Conservation (phyloP, 345 rosid species). For the Eucalyptus paniculata region DNA sequence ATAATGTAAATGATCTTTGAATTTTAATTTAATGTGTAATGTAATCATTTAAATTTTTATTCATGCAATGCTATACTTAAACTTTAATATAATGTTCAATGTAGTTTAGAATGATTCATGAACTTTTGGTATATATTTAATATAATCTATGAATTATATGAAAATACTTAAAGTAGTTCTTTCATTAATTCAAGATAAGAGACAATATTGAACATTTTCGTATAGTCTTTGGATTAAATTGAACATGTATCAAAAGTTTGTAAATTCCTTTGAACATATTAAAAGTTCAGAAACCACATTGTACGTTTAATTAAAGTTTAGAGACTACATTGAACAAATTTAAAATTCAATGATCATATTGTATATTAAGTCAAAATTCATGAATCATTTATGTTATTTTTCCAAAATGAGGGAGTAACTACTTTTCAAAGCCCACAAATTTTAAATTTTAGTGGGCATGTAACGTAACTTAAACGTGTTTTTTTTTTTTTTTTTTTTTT, state of each 20-base stretch:
- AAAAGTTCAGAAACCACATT: rapidly evolving
- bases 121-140: rapidly evolving
- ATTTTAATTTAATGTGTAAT: too few relatives aligned
- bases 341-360: rapidly evolving
- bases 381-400: too few relatives aligned
- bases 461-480: background rate
- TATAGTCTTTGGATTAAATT: rapidly evolving
- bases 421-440: rapidly evolving
- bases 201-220: rapidly evolving
- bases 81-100: rapidly evolving
- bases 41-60: too few relatives aligned
- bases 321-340: rapidly evolving
- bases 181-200: rapidly evolving
- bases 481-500: too few relatives aligned
- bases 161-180: rapidly evolving
- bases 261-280: rapidly evolving
- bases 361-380: rapidly evolving
- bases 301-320: rapidly evolving
- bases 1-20: too few relatives aligned
- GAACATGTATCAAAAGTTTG: rapidly evolving
- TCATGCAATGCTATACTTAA: rapidly evolving
- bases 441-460: background rate
- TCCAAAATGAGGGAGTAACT: too few relatives aligned
- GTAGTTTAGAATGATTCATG: rapidly evolving
- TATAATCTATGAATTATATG: rapidly evolving